phyloP scores from a whole-genome alignment of 352 stramenopile genomes.

The Globisporangium cylindrosporum region DNA sequence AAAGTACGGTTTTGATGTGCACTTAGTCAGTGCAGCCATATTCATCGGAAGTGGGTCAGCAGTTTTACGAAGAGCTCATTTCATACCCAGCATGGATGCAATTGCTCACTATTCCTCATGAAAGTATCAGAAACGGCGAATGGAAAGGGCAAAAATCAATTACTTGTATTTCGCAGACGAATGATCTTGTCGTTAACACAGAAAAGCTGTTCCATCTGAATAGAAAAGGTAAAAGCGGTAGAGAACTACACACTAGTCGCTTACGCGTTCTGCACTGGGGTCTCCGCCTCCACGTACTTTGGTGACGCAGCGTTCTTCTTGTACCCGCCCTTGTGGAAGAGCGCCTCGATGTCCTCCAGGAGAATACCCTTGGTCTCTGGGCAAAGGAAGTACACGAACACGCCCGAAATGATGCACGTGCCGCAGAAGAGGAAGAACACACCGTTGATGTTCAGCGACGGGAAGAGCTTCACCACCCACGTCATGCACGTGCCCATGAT shows the following conservation, averaged over 20 bases:
- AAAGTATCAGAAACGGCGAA: background rate
- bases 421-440: too few species aligned
- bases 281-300: background rate
- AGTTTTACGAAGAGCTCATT: background rate
- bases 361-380: constrained; percentile 56
- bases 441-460: too few species aligned
- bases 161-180: background rate
- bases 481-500: too few species aligned
- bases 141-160: background rate
- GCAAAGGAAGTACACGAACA: constrained; percentile 53
- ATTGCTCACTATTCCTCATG: too few species aligned
- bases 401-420: too few species aligned
- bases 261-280: background rate
- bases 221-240: background rate
- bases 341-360: constrained; percentile 57
- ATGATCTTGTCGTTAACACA: background rate
- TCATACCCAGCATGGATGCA: background rate
- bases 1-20: background rate
- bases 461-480: too few species aligned
- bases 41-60: background rate
- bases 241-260: background rate
- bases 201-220: background rate
- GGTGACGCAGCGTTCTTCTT: constrained; percentile 21
- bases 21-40: background rate
- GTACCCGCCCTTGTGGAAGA: constrained; percentile 38